Percentiles rank a stretch among this genome's conserved stretches.
These are phyloP conservation scores for Podospora appendiculata DNA, from an alignment of 495 filamentous ascomycete species.

Conservation along the genomic window DNA sequence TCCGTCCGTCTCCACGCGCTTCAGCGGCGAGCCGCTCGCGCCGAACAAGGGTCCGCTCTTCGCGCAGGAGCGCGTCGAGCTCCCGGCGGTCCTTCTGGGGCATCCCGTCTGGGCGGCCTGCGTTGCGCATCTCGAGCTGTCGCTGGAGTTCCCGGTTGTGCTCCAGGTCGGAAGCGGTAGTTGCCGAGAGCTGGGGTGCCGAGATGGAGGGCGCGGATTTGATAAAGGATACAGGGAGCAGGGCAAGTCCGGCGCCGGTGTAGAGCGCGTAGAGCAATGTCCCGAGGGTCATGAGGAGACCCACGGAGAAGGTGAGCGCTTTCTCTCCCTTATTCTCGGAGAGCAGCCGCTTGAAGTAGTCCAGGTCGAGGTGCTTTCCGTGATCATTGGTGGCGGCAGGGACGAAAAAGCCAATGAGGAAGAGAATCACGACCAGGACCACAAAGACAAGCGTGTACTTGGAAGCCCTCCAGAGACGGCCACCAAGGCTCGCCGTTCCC, in stretches of 20 bases:
- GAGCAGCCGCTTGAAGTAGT: conserved; percentile 83
- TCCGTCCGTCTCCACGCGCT: conserved; percentile 61
- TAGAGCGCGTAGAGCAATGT: conserved; percentile 81
- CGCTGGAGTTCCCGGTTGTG: conserved; percentile 84
- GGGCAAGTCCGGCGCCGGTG: conserved; percentile 79
- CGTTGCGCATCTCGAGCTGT: conserved; percentile 79
- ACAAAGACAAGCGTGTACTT: conserved; percentile 90
- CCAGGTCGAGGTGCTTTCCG: conserved; percentile 61
- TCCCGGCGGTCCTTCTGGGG: conserved; percentile 81
- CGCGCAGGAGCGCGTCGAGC: conserved; percentile 74
- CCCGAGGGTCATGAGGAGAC: conserved; percentile 76
- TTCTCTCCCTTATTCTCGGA: conserved; percentile 86
- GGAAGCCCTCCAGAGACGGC: conserved; percentile 68
- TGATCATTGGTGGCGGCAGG: conserved; percentile 61
- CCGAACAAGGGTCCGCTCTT: conserved; percentile 86
- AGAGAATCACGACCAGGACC: conserved; percentile 68
- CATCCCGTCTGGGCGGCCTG: conserved; percentile 64
- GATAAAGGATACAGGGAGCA: conserved; percentile 83
- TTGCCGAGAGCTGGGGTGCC: conserved; percentile 62
- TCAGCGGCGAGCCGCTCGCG: conserved; percentile 82
- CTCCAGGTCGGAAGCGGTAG: conserved; percentile 70
- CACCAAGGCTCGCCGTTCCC: conserved; percentile 59
- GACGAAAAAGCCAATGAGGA: conserved; percentile 88
- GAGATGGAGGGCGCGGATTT: conserved; percentile 81
- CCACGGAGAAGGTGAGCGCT: conserved; percentile 79